These are phyloP conservation scores for Chaetomium globosum DNA, from an alignment of 2,329 filamentous ascomycete species.

Conservation along the genomic window DNA sequence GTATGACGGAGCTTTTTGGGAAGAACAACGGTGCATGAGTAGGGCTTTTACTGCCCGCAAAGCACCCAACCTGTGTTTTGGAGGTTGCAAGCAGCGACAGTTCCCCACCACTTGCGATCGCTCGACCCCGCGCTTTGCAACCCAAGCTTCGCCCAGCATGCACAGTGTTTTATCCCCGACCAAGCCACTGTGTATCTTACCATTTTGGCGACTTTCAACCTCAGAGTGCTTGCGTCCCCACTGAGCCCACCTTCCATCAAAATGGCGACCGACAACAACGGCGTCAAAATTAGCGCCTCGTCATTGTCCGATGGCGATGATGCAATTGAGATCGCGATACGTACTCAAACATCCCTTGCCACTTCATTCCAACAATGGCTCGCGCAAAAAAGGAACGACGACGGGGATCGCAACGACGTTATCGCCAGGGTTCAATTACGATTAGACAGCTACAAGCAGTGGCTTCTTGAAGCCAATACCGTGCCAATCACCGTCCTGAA, in stretches of 20 bases:
- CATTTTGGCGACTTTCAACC: too few relatives aligned
- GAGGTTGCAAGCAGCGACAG: background rate
- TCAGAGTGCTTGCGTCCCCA: background rate
- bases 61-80: background rate
- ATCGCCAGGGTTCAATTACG: slow-evolving; percentile 11
- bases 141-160: background rate
- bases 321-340: background rate
- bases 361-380: slow-evolving; percentile 28
- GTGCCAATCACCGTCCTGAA: background rate
- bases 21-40: slow-evolving; percentile 26
- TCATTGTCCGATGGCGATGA: background rate
- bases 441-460: slow-evolving; percentile 17
- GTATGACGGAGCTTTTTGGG: slow-evolving; percentile 51
- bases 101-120: background rate
- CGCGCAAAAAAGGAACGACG: slow-evolving; percentile 6
- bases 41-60: background rate
- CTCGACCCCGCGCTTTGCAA: background rate
- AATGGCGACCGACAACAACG: slow-evolving; percentile 9
- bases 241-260: background rate
- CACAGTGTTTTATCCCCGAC: background rate
- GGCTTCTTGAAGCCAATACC: slow-evolving; percentile 6
- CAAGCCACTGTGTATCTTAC: slow-evolving; percentile 5
- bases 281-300: background rate
- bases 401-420: slow-evolving; percentile 16
- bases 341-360: slow-evolving; percentile 23